Evolutionary conservation across 2,329 filamentous ascomycete genomes (phyloP).

Genomic region (Fusarium sulawesiense): DNA sequence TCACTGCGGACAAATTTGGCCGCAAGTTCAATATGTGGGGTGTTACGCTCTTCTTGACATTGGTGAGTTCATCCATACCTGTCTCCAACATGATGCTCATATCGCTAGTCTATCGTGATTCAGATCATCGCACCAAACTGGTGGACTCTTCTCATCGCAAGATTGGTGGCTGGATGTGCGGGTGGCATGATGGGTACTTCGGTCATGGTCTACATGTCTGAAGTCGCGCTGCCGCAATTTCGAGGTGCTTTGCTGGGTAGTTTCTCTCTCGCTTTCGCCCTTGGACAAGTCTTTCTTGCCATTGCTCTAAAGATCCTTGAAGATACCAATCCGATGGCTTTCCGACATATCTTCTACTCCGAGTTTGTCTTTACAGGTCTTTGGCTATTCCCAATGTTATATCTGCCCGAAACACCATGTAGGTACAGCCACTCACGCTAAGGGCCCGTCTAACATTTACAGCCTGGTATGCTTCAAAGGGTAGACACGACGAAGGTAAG

Average conservation of each 20-base stretch:
- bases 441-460: accelerated
- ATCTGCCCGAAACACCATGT: not conserved
- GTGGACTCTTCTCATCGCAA: not conserved
- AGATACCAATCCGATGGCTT: not conserved
- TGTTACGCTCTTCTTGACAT: not conserved
- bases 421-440: accelerated
- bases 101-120: not conserved
- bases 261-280: not conserved
- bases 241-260: not conserved
- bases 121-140: not conserved
- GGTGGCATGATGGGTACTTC: not conserved
- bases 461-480: not conserved
- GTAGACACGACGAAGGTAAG: not conserved
- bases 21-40: not conserved
- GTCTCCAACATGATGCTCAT: not conserved
- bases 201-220: not conserved
- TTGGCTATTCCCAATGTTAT: not conserved
- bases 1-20: not conserved
- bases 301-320: not conserved
- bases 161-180: not conserved
- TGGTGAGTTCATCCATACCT: not conserved
- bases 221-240: not conserved
- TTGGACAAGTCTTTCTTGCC: not conserved
- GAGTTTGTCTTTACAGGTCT: not conserved
- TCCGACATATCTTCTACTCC: not conserved